Evolutionary conservation across 2,329 filamentous ascomycete genomes (phyloP).

Genomic region (Nigrospora sphaerica): DNA sequence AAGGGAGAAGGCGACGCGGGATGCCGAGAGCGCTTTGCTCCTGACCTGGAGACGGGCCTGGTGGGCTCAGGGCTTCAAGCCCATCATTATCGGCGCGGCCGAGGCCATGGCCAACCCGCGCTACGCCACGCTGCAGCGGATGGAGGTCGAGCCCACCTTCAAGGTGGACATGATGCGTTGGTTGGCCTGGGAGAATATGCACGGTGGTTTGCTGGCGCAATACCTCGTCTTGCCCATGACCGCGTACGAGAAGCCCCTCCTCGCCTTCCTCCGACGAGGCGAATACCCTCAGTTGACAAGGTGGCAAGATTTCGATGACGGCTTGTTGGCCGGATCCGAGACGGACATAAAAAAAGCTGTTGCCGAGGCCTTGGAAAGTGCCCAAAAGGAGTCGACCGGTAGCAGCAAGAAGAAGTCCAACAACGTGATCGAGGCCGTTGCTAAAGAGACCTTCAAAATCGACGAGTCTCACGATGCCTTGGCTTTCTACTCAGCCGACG

Average conservation of each 20-base stretch:
- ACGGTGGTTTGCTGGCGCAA: conserved; percentile 71
- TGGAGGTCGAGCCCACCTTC: conserved; percentile 53
- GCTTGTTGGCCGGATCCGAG: conserved; percentile 66
- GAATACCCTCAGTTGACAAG: conserved; percentile 67
- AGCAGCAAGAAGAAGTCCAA: conserved; percentile 49
- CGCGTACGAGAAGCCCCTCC: conserved; percentile 60
- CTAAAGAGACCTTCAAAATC: conserved; percentile 52
- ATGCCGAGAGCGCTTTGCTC: conserved; percentile 72
- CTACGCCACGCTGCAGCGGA: conserved; percentile 61
- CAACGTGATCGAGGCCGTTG: conserved; percentile 55
- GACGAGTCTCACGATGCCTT: conserved; percentile 61
- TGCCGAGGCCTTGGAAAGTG: conserved; percentile 41
- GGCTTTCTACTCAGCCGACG: conserved; percentile 66
- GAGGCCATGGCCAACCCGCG: conserved; percentile 80
- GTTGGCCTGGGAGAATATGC: conserved; percentile 91
- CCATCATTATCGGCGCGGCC: conserved; percentile 68
- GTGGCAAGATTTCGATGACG: conserved; percentile 65
- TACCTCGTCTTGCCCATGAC: conserved; percentile 83
- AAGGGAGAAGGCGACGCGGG: conserved; percentile 56
- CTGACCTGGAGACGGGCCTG: conserved; percentile 87
- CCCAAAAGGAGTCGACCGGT: conserved; percentile 23
- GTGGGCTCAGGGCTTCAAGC: conserved; percentile 91
- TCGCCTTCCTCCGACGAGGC: conserved; percentile 67
- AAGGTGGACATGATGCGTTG: conserved; percentile 72
- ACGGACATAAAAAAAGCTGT: conserved; percentile 56